Conservation (phyloP, 2,329 filamentous ascomycete species). For the Epichloe baconii region DNA sequence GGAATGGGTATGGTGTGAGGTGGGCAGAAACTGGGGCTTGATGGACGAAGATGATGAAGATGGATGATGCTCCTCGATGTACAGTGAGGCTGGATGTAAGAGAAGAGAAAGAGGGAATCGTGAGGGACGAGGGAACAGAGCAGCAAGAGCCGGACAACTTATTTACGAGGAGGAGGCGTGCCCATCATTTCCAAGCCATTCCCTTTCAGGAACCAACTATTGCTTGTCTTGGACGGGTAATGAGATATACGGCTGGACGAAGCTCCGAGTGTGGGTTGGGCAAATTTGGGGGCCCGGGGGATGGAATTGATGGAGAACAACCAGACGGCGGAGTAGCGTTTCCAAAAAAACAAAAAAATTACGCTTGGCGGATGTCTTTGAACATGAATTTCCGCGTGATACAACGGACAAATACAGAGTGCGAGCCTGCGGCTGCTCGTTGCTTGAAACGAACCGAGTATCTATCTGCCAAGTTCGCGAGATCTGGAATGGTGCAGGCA, state of each 20-base stretch:
- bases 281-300: background rate
- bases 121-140: background rate
- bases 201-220: background rate
- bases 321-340: background rate
- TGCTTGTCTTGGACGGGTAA: constrained; percentile 2
- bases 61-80: background rate
- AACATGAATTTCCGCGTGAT: background rate
- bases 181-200: background rate
- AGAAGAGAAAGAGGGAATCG: background rate
- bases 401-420: background rate
- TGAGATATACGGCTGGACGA: background rate
- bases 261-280: background rate
- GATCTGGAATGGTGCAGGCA: background rate
- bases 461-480: background rate
- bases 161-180: background rate
- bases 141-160: background rate
- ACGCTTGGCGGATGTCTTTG: background rate
- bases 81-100: background rate
- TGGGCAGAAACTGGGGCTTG: background rate
- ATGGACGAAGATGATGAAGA: too few relatives aligned
- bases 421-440: too few relatives aligned
- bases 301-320: too few relatives aligned
- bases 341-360: background rate
- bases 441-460: too few relatives aligned
- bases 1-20: background rate